A percentile compares a stretch with the other conserved stretches of the same genome.
Conservation (phyloP, 2,329 filamentous ascomycete genomes). For the Xylaria sp. region DNA sequence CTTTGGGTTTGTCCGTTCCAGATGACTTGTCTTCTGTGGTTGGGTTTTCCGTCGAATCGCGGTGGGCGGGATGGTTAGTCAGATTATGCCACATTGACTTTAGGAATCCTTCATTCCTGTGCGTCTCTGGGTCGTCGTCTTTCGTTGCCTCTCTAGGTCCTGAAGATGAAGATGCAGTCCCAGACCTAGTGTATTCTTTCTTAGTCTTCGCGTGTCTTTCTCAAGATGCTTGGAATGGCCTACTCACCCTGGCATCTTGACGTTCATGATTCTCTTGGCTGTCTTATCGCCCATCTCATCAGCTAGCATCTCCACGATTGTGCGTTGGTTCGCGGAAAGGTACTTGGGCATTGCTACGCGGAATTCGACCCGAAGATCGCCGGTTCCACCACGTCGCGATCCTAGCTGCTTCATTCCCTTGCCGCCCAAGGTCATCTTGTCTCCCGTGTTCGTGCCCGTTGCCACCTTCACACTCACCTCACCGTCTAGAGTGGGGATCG, state of each 20-base stretch:
- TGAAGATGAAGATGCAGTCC: conserved; percentile 32
- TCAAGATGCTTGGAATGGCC: not conserved
- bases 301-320: conserved; percentile 93
- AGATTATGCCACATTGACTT: conserved; percentile 94
- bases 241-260: conserved; percentile 66
- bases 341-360: conserved; percentile 96
- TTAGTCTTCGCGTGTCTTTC: conserved; percentile 33
- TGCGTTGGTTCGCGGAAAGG: conserved; percentile 88
- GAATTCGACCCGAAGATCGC: conserved; percentile 94
- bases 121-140: conserved; percentile 57
- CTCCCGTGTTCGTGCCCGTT: conserved; percentile 91
- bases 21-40: conserved; percentile 35
- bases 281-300: conserved; percentile 95
- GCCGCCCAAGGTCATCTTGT: conserved; percentile 86
- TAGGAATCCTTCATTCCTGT: conserved; percentile 88
- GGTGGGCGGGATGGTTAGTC: conserved; percentile 76
- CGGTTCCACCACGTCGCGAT: conserved; percentile 72
- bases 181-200: conserved; percentile 32
- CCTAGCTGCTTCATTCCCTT: conserved; percentile 94
- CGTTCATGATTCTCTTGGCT: conserved; percentile 92
- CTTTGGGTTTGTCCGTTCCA: conserved; percentile 39
- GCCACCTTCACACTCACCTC: conserved; percentile 90
- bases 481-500: conserved; percentile 88
- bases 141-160: conserved; percentile 40
- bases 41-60: conserved; percentile 50